Base-by-base conservation (phyloP, 768 basidiomycete species). In the Termitomyces sp. region DNA sequence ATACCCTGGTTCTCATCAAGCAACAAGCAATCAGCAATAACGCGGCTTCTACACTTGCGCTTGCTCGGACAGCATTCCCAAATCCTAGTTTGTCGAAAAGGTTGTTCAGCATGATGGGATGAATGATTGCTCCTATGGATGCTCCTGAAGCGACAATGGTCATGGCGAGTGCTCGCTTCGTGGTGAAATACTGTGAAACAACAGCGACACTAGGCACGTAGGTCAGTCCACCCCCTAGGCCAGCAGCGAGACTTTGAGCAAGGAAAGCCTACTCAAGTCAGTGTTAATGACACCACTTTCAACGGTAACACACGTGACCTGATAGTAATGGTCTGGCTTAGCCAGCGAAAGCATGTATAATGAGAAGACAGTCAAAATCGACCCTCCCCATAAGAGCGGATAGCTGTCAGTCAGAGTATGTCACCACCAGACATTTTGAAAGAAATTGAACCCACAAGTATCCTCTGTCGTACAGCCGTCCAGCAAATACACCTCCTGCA, bases 61-160 rank as follows among this genome's bases (percentile, higher is more conserved):
- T 78, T 14, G 69, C 73, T 3, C 79, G 71, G 21, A 76, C 75
- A 17, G 75, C 73, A 32, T 70, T 74, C 14, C 68, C 71, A 42
- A 81, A 83, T 5, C 79, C 77, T 17, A 75, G 68, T 2, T n/a
- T 57, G 11, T 64, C 63, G 51, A 71, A 62, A 35, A 59, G 60
- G 47, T 79, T 75, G 63, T 82, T 81, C 19, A 83, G 60, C 69
- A 80, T 71, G 57, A 79, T 74, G 2, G 77, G 76, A 56, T 77
- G 77, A 11, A 81, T 61, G 35, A 77, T 70, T 21, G 78, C 77
- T 10, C 81, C 80, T 16, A 78, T 62, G 21, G 73, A 75, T 2
- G 74, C 70, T 5, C 80, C 83, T 1, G 77, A 73, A 0, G 76
- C 75, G 27, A 76, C 76, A 48, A 82, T 65, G n/a, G 78, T 73